These are phyloP conservation scores for Termitomyces sp. DNA, from an alignment of 768 basidiomycete genomes.

Conservation along the genomic window DNA sequence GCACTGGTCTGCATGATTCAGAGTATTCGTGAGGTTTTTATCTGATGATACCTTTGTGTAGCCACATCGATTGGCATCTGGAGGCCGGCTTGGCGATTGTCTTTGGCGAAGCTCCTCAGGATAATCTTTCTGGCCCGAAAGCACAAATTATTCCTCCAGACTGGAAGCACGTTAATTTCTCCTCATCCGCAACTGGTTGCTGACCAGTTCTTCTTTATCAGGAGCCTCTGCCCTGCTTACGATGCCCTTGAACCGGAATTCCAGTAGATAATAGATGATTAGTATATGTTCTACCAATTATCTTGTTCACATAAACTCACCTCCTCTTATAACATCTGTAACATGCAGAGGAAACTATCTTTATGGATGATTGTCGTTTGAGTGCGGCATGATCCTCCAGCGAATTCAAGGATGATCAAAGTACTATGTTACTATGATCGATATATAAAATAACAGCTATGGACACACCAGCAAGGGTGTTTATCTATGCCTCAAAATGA, in stretches of 20 bases:
- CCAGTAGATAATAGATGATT: neutral
- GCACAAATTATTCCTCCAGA: slow-evolving; percentile 27
- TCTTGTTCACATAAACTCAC: neutral
- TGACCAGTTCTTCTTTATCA: neutral
- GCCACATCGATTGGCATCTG: slow-evolving; percentile 35
- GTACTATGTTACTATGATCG: too few relatives aligned
- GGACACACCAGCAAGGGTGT: too few relatives aligned
- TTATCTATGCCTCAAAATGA: too few relatives aligned
- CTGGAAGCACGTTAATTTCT: slow-evolving; percentile 24
- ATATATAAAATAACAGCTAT: too few relatives aligned
- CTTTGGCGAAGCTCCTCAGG: slow-evolving; percentile 28
- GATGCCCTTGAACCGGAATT: neutral
- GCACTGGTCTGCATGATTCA: slow-evolving; percentile 28
- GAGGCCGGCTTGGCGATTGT: slow-evolving; percentile 34
- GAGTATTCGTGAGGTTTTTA: neutral
- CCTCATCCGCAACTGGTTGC: neutral
- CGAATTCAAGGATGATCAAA: too few relatives aligned
- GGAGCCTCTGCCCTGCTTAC: neutral
- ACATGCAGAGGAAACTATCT: neutral
- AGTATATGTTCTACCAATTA: too few relatives aligned
- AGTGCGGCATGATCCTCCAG: too few relatives aligned
- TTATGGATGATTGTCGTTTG: too few relatives aligned
- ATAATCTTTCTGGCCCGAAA: slow-evolving; percentile 25
- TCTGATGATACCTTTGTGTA: slow-evolving; percentile 2
- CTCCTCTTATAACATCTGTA: neutral